Percentiles rank a stretch among this genome's conserved stretches.
These are phyloP conservation scores for Vitis hybrid DNA, from an alignment of 177 flowering plant species.

Conservation along the genomic window DNA sequence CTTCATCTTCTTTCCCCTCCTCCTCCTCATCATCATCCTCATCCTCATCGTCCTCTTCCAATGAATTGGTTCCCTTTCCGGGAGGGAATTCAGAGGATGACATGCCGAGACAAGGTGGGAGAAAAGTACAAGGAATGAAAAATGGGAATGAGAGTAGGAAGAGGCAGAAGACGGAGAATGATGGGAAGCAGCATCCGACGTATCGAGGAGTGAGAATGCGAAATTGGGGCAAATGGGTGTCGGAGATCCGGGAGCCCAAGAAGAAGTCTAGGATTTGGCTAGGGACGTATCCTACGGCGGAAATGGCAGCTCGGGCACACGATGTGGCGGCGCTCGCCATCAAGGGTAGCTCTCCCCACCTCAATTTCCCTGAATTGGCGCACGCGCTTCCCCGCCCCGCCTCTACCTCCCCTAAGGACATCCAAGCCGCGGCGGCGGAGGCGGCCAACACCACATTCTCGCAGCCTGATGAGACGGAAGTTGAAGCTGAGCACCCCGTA, in stretches of 20 bases:
- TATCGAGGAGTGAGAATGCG: constrained; percentile 71
- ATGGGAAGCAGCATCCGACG: constrained; percentile 40
- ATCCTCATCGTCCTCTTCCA: background rate
- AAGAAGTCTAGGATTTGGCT: constrained; percentile 82
- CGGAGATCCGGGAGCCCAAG: constrained; percentile 70
- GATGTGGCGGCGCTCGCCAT: constrained; percentile 63
- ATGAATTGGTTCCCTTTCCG: background rate
- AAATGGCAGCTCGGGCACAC: constrained; percentile 85
- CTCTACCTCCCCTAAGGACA: constrained; percentile 59
- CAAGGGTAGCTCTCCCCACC: constrained; percentile 59
- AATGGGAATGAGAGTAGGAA: constrained; percentile 18
- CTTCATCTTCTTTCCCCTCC: constrained; percentile 18
- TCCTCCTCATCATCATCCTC: constrained; percentile 19
- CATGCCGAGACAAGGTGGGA: background rate
- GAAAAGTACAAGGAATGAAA: background rate
- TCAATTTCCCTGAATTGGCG: constrained; percentile 71
- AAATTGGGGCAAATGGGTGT: constrained; percentile 82
- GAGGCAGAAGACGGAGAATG: constrained; percentile 4
- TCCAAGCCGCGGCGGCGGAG: constrained; percentile 74
- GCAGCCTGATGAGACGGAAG: constrained; percentile 7
- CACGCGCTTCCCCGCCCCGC: constrained; percentile 58
- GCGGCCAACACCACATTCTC: constrained; percentile 44
- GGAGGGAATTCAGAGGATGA: background rate
- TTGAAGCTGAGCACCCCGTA: constrained; percentile 14
- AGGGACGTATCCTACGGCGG: constrained; percentile 69